Percentiles rank a stretch among this genome's conserved stretches.
phyloP scores from a whole-genome alignment of 1,284 basidiomycete species.

The Fomitopsis schrenkii region DNA sequence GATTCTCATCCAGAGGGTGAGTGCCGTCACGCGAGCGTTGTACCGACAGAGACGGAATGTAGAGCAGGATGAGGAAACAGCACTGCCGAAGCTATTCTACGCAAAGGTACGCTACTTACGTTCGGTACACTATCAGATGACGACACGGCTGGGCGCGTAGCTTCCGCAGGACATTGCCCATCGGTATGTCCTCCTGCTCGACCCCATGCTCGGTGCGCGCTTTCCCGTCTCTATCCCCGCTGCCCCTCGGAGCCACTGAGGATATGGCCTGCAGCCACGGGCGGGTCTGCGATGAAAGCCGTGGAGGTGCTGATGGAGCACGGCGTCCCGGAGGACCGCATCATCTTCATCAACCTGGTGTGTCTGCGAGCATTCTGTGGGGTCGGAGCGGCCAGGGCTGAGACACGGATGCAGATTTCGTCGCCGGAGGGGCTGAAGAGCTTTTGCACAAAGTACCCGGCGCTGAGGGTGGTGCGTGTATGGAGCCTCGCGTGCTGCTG shows the following conservation, averaged over 20 bases:
- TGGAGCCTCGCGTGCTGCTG: not conserved
- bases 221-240: not conserved
- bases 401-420: conserved; percentile 59
- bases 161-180: conserved; percentile 91
- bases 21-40: conserved; percentile 13
- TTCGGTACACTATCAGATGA: not conserved
- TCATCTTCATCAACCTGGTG: conserved; percentile 96
- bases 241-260: no score
- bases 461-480: conserved; percentile 72
- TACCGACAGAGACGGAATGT: not conserved
- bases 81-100: conserved; percentile 87
- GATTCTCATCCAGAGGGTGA: conserved; percentile 90
- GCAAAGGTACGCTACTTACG: conserved; percentile 51
- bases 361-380: conserved; percentile 5
- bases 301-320: conserved; percentile 91
- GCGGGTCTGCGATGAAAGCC: conserved; percentile 96
- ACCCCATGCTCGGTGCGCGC: conserved; percentile 91
- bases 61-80: conserved; percentile 85
- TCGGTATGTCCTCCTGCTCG: conserved; percentile 91
- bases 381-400: not conserved
- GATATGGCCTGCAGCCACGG: conserved; percentile 64
- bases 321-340: conserved; percentile 85
- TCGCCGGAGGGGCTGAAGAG: conserved; percentile 88
- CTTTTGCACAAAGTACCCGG: conserved; percentile 80
- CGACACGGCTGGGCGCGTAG: conserved; percentile 32